Evolutionary conservation across 768 basidiomycete species (phyloP).

Genomic region (Tricholoma bakamatsutake): DNA sequence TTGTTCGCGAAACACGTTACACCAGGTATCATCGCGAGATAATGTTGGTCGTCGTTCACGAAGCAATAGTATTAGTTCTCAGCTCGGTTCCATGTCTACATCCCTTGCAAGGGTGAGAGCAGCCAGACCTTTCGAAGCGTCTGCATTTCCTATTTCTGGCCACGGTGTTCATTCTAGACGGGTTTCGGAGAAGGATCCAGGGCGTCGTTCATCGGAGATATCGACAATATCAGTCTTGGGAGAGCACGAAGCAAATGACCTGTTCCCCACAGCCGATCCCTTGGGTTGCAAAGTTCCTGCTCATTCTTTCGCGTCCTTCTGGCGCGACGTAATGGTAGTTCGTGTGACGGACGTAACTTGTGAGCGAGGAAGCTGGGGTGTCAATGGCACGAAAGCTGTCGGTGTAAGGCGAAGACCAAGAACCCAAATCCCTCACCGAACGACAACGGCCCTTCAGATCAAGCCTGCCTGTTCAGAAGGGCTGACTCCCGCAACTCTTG

Average conservation of each 20-base stretch:
- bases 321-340: slow-evolving; percentile 53
- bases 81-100: slow-evolving; percentile 40
- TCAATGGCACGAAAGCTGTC: slow-evolving; percentile 47
- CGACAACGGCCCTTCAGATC: slow-evolving; percentile 9
- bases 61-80: slow-evolving; percentile 49
- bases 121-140: slow-evolving; percentile 41
- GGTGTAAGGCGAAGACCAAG: slow-evolving; percentile 69
- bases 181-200: slow-evolving; percentile 60
- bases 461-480: slow-evolving; percentile 28
- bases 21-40: slow-evolving; percentile 39
- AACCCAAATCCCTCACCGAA: slow-evolving; percentile 25
- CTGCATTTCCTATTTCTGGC: slow-evolving; percentile 72
- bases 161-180: slow-evolving; percentile 75
- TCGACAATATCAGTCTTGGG: slow-evolving; percentile 39
- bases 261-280: slow-evolving; percentile 1
- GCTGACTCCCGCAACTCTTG: slow-evolving; percentile 57
- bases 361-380: slow-evolving; percentile 79
- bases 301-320: slow-evolving; percentile 36
- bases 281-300: slow-evolving; percentile 32
- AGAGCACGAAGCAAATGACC: slow-evolving; percentile 28
- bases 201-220: slow-evolving; percentile 44
- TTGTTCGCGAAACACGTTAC: slow-evolving; percentile 49
- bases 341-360: slow-evolving; percentile 51
- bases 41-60: slow-evolving; percentile 52
- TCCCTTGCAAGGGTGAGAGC: slow-evolving; percentile 42